Evolutionary conservation across 2,329 filamentous ascomycete species (phyloP).

Genomic region (Nigrospora oryzae): DNA sequence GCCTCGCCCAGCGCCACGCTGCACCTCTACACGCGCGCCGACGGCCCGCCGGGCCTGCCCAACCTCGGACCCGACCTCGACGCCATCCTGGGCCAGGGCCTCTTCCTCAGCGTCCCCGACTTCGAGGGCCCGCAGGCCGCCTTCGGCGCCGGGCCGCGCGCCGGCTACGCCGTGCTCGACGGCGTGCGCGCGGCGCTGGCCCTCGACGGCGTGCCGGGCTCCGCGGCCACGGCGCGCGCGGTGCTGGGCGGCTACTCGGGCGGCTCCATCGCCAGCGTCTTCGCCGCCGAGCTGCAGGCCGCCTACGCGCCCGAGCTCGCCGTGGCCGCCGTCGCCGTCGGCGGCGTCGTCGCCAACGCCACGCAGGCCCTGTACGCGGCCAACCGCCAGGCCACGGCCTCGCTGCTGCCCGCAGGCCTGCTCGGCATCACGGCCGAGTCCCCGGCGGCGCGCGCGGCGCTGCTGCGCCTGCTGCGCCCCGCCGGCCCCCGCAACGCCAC

Average conservation of each 20-base stretch:
- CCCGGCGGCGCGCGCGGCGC: conserved; percentile 15
- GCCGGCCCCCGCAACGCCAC: conserved; percentile 12
- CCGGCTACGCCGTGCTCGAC: conserved; percentile 4
- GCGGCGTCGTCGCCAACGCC: conserved; percentile 35
- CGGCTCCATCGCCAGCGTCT: conserved; percentile 42
- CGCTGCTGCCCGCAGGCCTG: conserved; percentile 22
- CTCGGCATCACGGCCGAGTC: conserved; percentile 24
- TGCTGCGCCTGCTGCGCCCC: conserved; percentile 11
- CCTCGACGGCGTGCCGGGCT: no score
- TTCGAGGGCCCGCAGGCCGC: conserved; percentile 33
- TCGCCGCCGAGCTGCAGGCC: conserved; percentile 41
- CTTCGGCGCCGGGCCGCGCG: conserved; percentile 9
- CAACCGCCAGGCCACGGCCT: conserved; percentile 19
- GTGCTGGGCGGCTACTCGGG: conserved; percentile 48
- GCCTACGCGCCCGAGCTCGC: conserved; percentile 44
- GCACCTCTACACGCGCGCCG: conserved; percentile 1
- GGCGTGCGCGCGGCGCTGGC: conserved; percentile 2
- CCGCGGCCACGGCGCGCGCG: conserved; percentile 11
- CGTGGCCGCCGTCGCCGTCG: conserved; percentile 38
- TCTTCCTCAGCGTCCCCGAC: conserved; percentile 39
- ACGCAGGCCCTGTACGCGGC: conserved; percentile 23
- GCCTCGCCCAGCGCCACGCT: conserved; percentile 23
- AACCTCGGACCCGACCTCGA: conserved; percentile 10
- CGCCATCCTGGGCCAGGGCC: conserved; percentile 30
- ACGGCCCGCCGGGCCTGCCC: neutral